Conservation (phyloP, 352 stramenopile species). For the Phytophthora cryptogea region DNA sequence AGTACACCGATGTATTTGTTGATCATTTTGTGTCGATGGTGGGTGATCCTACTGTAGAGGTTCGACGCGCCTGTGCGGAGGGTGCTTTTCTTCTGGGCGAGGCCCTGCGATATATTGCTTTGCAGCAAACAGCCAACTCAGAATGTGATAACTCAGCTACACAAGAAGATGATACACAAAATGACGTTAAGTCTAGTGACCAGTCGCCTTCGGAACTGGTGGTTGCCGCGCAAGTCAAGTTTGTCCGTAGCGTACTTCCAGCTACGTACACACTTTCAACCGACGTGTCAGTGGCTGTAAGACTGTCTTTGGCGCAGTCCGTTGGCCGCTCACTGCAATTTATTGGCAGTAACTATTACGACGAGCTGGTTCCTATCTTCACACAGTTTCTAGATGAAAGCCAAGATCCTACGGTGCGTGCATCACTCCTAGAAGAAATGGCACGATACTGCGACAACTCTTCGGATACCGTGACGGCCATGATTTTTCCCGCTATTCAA, state of each 20-base stretch:
- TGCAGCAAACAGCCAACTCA: conserved; percentile 26
- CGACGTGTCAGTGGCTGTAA: conserved; percentile 78
- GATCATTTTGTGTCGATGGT: conserved; percentile 89
- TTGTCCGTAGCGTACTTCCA: conserved; percentile 77
- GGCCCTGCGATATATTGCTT: conserved; percentile 57
- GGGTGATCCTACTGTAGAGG: conserved; percentile 84
- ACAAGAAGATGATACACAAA: conserved; percentile 9
- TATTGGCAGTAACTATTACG: conserved; percentile 67
- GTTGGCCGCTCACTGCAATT: conserved; percentile 77
- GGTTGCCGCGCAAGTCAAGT: conserved; percentile 74
- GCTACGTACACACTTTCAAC: conserved; percentile 79
- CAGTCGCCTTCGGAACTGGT: conserved; percentile 38
- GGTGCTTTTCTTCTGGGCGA: conserved; percentile 64
- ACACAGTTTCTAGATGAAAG: conserved; percentile 81
- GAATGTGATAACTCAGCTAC: conserved; percentile 13
- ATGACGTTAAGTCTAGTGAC: conserved; percentile 6
- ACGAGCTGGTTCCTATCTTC: conserved; percentile 85
- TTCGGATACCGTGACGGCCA: conserved; percentile 62
- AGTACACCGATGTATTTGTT: conserved; percentile 87
- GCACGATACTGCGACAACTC: conserved; percentile 74
- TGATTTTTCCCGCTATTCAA: conserved; percentile 77
- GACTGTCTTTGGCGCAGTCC: conserved; percentile 72
- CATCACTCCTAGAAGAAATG: conserved; percentile 83
- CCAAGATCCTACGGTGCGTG: conserved; percentile 79
- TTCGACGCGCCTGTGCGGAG: conserved; percentile 76